These are phyloP conservation scores for Fusarium staphyleae DNA, from an alignment of 2,329 filamentous ascomycete genomes.

Conservation along the genomic window DNA sequence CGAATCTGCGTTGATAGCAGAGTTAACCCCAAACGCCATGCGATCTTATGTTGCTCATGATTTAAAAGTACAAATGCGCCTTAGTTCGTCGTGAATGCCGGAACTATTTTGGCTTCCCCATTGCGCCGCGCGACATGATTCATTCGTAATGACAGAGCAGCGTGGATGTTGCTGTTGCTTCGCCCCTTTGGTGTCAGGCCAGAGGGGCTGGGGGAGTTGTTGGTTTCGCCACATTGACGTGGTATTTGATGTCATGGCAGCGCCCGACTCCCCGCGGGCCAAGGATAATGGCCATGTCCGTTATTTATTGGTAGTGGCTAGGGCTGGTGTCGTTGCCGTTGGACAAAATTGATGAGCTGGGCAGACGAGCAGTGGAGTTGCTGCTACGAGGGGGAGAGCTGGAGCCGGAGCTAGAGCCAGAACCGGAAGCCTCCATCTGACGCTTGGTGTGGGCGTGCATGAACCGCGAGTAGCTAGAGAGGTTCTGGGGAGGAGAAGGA, in stretches of 20 bases:
- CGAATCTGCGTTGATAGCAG: no score
- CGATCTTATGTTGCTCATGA: slow-evolving; percentile 21
- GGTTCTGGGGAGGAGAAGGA: slow-evolving; percentile 53
- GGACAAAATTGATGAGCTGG: slow-evolving; percentile 31
- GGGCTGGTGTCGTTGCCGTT: slow-evolving; percentile 41
- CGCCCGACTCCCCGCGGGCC: not conserved
- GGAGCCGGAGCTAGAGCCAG: slow-evolving; percentile 3
- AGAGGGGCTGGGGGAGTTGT: slow-evolving; percentile 15
- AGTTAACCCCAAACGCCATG: slow-evolving; percentile 28
- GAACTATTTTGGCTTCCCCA: slow-evolving; percentile 19
- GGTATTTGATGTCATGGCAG: slow-evolving; percentile 24
- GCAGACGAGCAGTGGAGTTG: slow-evolving; percentile 17
- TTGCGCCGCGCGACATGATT: slow-evolving; percentile 18
- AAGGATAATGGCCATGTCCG: not conserved
- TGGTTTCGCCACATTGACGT: slow-evolving; percentile 31
- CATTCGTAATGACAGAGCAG: slow-evolving; percentile 1
- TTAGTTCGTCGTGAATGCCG: slow-evolving; percentile 23
- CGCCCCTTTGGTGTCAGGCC: not conserved
- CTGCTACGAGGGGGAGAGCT: slow-evolving; percentile 10
- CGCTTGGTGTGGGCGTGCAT: slow-evolving; percentile 72
- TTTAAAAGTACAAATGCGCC: slow-evolving; percentile 14
- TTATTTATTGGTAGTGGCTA: slow-evolving; percentile 21
- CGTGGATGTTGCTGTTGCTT: not conserved
- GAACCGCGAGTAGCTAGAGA: slow-evolving; percentile 63
- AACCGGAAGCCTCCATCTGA: slow-evolving; percentile 65